Conservation (phyloP, 2,329 filamentous ascomycete species). For the Diplodia scrobiculata region DNA sequence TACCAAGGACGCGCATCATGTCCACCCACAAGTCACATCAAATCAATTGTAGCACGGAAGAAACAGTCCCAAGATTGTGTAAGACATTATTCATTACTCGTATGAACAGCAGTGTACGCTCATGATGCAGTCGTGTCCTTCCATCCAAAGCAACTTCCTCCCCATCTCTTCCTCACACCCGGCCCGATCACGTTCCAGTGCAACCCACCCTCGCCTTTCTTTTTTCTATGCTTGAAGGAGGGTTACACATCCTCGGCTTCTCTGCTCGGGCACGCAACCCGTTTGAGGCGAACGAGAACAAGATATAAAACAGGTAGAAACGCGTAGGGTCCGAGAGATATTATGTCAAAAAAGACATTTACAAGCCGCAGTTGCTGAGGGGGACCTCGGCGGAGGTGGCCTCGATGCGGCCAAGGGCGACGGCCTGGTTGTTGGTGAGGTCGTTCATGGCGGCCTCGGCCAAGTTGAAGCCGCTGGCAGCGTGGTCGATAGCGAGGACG, state of each 20-base stretch:
- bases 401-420: slow-evolving; percentile 49
- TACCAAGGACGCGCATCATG: neutral
- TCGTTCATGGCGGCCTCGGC: slow-evolving; percentile 53
- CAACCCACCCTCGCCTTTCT: slow-evolving; percentile 10
- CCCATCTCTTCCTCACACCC: neutral
- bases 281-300: neutral
- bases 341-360: neutral
- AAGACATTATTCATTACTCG: slow-evolving; percentile 24
- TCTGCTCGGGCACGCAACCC: neutral
- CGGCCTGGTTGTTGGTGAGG: slow-evolving; percentile 43
- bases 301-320: neutral
- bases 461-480: slow-evolving; percentile 54
- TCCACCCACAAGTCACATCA: neutral
- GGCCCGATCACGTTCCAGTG: slow-evolving; percentile 5
- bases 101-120: slow-evolving; percentile 17
- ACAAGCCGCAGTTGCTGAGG: slow-evolving; percentile 42
- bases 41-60: neutral
- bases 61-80: neutral
- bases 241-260: neutral
- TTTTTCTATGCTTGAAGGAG: slow-evolving; percentile 11
- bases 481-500: slow-evolving; percentile 54
- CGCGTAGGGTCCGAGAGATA: neutral
- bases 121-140: slow-evolving; percentile 18
- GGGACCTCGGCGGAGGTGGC: slow-evolving; percentile 45
- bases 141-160: neutral